These are phyloP conservation scores for Papiliotrema laurentii DNA, from an alignment of 1,284 basidiomycete species.

Conservation along the genomic window DNA sequence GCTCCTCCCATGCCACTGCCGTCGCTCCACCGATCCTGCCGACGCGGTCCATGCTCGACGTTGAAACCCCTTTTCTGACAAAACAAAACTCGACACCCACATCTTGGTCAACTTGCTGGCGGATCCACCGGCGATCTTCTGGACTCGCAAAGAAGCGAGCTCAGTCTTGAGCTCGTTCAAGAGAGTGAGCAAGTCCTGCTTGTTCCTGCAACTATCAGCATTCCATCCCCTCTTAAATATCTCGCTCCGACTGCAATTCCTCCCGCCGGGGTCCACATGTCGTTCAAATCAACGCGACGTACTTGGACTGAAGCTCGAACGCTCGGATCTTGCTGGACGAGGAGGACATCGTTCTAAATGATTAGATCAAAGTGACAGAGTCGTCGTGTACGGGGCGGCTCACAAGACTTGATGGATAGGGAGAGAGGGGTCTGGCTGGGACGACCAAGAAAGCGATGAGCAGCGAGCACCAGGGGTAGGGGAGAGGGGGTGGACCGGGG, in stretches of 20 bases:
- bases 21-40: not conserved
- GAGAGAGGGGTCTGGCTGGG: not conserved
- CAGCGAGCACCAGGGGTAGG: not conserved
- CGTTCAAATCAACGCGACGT: slow-evolving; percentile 39
- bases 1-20: not conserved
- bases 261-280: not conserved
- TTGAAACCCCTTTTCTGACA: not conserved
- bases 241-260: not conserved
- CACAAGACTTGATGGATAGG: not conserved
- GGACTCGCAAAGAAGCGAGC: slow-evolving; percentile 87
- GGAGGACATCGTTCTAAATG: slow-evolving; percentile 40
- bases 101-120: slow-evolving; percentile 96
- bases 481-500: not conserved
- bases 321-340: slow-evolving; percentile 70
- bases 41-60: not conserved
- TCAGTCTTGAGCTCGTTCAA: slow-evolving; percentile 93
- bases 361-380: not conserved
- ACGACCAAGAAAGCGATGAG: not conserved
- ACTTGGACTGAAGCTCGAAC: slow-evolving; percentile 98
- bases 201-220: slow-evolving; percentile 66
- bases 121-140: slow-evolving; percentile 96
- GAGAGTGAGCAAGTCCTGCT: slow-evolving; percentile 95
- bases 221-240: not conserved
- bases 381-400: not conserved
- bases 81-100: slow-evolving; percentile 55